These are phyloP conservation scores for Syncephalastrum monosporum DNA, from an alignment of 371 early-diverging fungal genomes.

Conservation along the genomic window DNA sequence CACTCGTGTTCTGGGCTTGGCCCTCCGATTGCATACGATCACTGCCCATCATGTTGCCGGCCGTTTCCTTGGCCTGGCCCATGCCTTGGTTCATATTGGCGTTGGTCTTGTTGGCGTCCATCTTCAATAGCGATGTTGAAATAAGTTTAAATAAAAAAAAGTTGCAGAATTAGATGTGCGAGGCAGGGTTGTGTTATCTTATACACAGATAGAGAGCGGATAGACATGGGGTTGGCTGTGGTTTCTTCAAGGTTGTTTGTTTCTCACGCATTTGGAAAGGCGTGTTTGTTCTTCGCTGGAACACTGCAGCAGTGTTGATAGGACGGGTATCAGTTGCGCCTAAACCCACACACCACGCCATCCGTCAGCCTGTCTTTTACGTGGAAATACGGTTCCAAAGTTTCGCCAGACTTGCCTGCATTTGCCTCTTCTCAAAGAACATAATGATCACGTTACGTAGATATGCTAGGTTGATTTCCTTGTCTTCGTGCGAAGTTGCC, in stretches of 20 bases:
- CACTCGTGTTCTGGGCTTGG: slow-evolving; percentile 30
- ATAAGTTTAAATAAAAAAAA: too few relatives aligned
- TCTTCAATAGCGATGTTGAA: too few relatives aligned
- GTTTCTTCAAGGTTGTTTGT: slow-evolving; percentile 8
- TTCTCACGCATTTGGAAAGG: slow-evolving; percentile 22
- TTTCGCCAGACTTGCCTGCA: slow-evolving; percentile 43
- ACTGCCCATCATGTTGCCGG: slow-evolving; percentile 43
- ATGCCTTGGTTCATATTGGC: slow-evolving; percentile 36
- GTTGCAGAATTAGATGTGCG: too few relatives aligned
- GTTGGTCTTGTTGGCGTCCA: slow-evolving; percentile 11
- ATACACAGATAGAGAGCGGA: too few relatives aligned
- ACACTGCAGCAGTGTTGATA: slow-evolving; percentile 33
- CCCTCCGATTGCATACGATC: slow-evolving; percentile 39
- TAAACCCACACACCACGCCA: slow-evolving; percentile 7
- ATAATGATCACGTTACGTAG: slow-evolving; percentile 77
- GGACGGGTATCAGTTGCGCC: slow-evolving; percentile 35
- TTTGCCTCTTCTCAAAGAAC: slow-evolving; percentile 78
- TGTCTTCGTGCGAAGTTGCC: slow-evolving; percentile 26
- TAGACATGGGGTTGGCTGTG: too few relatives aligned
- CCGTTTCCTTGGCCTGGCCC: slow-evolving; percentile 45
- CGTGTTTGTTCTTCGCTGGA: slow-evolving; percentile 27
- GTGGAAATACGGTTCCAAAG: not conserved
- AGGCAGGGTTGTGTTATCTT: too few relatives aligned
- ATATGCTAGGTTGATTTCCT: slow-evolving; percentile 71
- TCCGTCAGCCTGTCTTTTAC: not conserved